Percentiles rank a stretch among this genome's conserved stretches.
phyloP scores from a whole-genome alignment of 108 stramenopile genomes.

The Fragilariopsis cylindrus region DNA sequence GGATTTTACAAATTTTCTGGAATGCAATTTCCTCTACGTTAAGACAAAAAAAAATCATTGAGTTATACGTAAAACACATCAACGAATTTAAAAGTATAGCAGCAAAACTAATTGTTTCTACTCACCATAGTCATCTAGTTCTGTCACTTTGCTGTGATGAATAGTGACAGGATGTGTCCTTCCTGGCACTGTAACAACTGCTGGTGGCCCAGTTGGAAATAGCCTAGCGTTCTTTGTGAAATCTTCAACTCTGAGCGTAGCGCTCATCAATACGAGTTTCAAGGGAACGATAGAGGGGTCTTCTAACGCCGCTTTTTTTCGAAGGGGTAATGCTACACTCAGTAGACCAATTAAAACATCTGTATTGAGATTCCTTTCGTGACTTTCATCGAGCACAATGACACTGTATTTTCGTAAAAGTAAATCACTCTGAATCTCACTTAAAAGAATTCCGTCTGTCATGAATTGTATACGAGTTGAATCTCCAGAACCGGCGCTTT shows the following conservation, averaged over 20 bases:
- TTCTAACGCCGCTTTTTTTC: constrained; percentile 74
- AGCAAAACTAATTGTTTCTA: background rate
- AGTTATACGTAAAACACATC: background rate
- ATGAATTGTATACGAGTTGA: constrained; percentile 93
- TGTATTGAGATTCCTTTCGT: constrained; percentile 94
- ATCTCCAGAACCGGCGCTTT: constrained; percentile 78
- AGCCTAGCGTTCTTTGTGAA: constrained; percentile 85
- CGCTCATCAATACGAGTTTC: constrained; percentile 97
- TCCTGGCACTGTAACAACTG: constrained; percentile 89
- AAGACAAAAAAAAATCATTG: background rate
- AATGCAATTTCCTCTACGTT: constrained; percentile 61
- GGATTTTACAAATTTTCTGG: constrained; percentile 87
- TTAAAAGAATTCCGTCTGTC: constrained; percentile 98
- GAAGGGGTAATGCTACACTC: constrained; percentile 80
- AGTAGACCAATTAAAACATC: constrained; percentile 97
- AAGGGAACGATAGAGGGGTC: constrained; percentile 71
- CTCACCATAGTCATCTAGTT: constrained; percentile 91
- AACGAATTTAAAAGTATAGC: background rate
- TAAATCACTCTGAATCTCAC: constrained; percentile 91
- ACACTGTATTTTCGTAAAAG: constrained; percentile 90
- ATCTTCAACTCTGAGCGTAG: constrained; percentile 95
- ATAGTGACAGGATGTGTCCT: constrained; percentile 94
- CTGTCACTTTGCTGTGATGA: constrained; percentile 95
- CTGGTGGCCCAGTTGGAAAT: constrained; percentile 64
- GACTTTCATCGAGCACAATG: constrained; percentile 87